Conservation (phyloP, 495 filamentous ascomycete genomes). For the Penicillium malachiteum region DNA sequence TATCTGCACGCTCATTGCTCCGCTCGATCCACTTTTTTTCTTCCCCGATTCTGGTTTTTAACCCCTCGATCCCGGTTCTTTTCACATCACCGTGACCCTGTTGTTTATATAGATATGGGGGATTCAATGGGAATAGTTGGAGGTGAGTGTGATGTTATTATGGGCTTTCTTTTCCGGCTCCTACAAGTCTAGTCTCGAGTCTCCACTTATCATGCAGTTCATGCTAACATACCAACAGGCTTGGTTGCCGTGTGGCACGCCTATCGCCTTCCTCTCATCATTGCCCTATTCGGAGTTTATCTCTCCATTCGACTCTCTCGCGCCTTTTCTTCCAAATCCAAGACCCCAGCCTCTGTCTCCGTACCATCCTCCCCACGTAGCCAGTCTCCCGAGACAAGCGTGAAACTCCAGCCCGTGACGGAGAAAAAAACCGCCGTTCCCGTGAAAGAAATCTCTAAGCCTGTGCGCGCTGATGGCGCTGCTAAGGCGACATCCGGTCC, state of each 20-base stretch:
- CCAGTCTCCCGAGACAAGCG: constrained; percentile 27
- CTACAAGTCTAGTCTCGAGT: too few relatives aligned
- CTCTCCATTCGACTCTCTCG: constrained; percentile 29
- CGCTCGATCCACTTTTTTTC: neutral
- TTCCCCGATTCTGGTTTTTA: neutral
- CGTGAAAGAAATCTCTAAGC: constrained; percentile 9
- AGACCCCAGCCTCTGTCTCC: constrained; percentile 31
- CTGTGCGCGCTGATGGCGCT: constrained; percentile 5
- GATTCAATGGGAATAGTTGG: too few relatives aligned
- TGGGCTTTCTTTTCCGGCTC: too few relatives aligned
- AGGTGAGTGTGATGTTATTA: too few relatives aligned
- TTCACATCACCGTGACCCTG: neutral
- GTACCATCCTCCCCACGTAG: constrained; percentile 37
- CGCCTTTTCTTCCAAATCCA: constrained; percentile 24
- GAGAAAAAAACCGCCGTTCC: constrained; percentile 3
- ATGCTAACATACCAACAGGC: constrained; percentile 15
- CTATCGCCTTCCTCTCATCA: constrained; percentile 38
- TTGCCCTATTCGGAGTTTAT: constrained; percentile 25
- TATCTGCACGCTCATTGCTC: neutral
- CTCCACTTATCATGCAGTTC: neutral
- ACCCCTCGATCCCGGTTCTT: neutral
- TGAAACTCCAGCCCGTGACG: constrained; percentile 9
- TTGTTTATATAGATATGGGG: too few relatives aligned
- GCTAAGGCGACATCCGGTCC: constrained; percentile 29
- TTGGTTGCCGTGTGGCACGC: constrained; percentile 41